Conservation (phyloP, 768 basidiomycete species). For the Coprinellus aureogranulatus region DNA sequence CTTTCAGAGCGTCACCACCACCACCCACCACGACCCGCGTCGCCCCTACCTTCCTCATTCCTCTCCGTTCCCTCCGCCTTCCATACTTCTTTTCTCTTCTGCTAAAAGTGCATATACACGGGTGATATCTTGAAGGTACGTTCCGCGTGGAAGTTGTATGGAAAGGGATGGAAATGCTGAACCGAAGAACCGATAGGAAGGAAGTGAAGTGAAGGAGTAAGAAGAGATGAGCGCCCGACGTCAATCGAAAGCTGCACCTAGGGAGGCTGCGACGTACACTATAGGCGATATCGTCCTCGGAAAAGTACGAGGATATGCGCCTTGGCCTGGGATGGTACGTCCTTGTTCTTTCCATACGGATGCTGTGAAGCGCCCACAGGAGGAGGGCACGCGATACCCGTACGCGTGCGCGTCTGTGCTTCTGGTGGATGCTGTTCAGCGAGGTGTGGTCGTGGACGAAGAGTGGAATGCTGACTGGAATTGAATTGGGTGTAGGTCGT, state of each 20-base stretch:
- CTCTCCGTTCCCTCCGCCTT: neutral
- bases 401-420: too few species aligned
- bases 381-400: too few species aligned
- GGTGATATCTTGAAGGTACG: too few species aligned
- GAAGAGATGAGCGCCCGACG: constrained; percentile 36
- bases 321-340: constrained; percentile 94
- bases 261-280: constrained; percentile 50
- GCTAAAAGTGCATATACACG: too few species aligned
- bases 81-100: neutral
- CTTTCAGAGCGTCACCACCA: neutral
- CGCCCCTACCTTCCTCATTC: neutral
- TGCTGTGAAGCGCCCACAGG: too few species aligned
- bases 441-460: too few species aligned
- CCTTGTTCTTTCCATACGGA: constrained; percentile 19
- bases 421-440: too few species aligned
- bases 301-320: constrained; percentile 90
- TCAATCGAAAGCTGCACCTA: constrained; percentile 37
- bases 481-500: constrained; percentile 58
- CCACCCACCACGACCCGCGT: neutral
- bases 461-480: neutral
- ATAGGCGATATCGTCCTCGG: constrained; percentile 85
- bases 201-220: neutral
- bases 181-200: too few species aligned
- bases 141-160: too few species aligned
- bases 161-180: too few species aligned